Evolutionary conservation across 1,284 basidiomycete genomes (phyloP).

Genomic region (Cutaneotrichosporon dermatis): DNA sequence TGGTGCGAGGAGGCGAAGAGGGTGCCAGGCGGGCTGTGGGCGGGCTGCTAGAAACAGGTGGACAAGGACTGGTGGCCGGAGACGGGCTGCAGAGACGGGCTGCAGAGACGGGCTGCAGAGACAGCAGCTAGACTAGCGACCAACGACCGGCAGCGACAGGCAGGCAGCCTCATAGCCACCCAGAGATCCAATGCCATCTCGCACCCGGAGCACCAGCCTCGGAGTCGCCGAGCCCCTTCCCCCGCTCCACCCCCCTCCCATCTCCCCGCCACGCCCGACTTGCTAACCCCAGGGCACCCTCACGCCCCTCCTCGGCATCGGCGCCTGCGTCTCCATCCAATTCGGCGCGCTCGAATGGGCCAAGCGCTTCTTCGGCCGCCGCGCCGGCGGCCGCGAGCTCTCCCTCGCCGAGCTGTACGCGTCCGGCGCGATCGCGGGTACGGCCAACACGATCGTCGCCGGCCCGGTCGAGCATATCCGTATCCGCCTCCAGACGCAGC

Average conservation of each 20-base stretch:
- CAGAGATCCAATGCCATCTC: too few relatives aligned
- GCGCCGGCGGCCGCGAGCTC: conserved; percentile 28
- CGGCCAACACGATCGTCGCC: conserved; percentile 87
- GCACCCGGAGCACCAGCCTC: too few relatives aligned
- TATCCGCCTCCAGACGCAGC: conserved; percentile 89
- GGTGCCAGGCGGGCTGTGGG: too few relatives aligned
- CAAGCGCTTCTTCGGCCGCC: conserved; percentile 67
- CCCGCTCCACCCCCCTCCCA: too few relatives aligned
- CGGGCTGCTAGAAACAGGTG: too few relatives aligned
- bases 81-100: too few relatives aligned
- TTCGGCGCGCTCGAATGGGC: conserved; percentile 86
- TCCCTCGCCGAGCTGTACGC: conserved; percentile 61
- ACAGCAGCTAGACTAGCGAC: too few relatives aligned
- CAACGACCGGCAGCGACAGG: too few relatives aligned
- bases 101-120: too few relatives aligned
- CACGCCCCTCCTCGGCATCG: conserved; percentile 89
- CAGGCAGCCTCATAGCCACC: too few relatives aligned
- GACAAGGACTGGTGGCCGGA: too few relatives aligned
- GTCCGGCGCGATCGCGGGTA: conserved; percentile 76
- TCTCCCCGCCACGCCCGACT: background rate
- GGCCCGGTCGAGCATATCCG: conserved; percentile 97
- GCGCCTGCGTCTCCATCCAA: conserved; percentile 85
- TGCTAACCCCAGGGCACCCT: conserved; percentile 67
- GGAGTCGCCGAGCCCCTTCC: too few relatives aligned
- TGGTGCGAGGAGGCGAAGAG: background rate